phyloP scores from a whole-genome alignment of 352 stramenopile species.

The Globisporangium nodosum region DNA sequence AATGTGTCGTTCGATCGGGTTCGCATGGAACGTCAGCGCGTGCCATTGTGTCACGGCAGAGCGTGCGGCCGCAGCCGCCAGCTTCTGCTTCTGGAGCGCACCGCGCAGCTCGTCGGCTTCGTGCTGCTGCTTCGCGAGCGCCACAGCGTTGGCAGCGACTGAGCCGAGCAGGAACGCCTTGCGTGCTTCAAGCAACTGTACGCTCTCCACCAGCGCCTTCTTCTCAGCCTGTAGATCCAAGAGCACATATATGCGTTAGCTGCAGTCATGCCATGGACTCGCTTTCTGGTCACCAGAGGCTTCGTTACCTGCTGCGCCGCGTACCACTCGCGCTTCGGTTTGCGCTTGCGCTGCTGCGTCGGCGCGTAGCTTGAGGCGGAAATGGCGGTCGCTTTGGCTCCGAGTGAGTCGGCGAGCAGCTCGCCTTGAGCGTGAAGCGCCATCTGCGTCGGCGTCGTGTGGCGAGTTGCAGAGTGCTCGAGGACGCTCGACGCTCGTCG shows the following conservation, averaged over 20 bases:
- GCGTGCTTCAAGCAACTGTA: not conserved
- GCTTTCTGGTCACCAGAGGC: no score
- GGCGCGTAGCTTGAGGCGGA: not conserved
- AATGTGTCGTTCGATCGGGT: not conserved
- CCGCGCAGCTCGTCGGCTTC: no score
- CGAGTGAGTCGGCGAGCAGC: no score
- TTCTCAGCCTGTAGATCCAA: not conserved
- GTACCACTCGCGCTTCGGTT: not conserved
- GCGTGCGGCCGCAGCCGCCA: not conserved
- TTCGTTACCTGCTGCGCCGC: not conserved
- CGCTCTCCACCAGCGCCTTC: not conserved
- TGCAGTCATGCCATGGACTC: not conserved
- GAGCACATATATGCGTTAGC: no score
- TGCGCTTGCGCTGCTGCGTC: not conserved
- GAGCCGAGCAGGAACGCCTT: not conserved
- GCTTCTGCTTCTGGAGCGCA: not conserved
- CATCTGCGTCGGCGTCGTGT: no score
- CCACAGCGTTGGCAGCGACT: not conserved
- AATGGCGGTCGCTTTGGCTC: not conserved
- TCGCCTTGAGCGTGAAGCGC: no score
- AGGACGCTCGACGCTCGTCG: no score
- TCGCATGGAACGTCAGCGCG: not conserved
- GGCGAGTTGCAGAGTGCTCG: no score
- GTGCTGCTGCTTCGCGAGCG: not conserved
- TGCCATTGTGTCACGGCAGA: not conserved